A percentile compares a stretch with the other conserved stretches of the same genome.
Conservation (phyloP, 139 green algal genomes). For the Axilococcus clingmanii region DNA sequence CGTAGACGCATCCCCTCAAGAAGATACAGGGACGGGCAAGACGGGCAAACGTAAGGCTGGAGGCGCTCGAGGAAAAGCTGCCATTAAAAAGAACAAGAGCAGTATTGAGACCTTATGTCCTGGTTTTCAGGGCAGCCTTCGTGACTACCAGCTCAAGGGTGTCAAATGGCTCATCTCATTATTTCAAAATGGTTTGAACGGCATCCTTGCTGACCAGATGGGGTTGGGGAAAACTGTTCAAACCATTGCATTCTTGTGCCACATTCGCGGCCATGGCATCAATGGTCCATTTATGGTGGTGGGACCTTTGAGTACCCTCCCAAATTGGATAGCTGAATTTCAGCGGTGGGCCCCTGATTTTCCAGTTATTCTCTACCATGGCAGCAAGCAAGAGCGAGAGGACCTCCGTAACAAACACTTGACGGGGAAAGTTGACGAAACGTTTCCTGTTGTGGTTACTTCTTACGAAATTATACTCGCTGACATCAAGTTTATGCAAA, state of each 20-base stretch:
- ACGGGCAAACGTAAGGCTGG: conserved; percentile 18
- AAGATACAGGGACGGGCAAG: conserved; percentile 1
- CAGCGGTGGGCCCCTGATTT: conserved; percentile 73
- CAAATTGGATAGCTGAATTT: conserved; percentile 94
- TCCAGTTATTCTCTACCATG: conserved; percentile 88
- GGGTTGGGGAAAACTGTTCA: conserved; percentile 95
- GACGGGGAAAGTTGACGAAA: conserved; percentile 7
- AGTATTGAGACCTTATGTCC: conserved; percentile 50
- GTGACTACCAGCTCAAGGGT: conserved; percentile 85
- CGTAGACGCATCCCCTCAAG: conserved; percentile 1
- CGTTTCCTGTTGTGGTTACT: conserved; percentile 86
- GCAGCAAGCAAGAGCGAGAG: conserved; percentile 56
- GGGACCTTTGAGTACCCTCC: conserved; percentile 82
- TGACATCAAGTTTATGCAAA: conserved; percentile 70
- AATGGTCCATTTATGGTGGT: conserved; percentile 78
- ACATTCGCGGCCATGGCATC: conserved; percentile 65
- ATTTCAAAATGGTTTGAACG: conserved; percentile 87
- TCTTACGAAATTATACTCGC: conserved; percentile 91
- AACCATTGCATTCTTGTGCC: conserved; percentile 88
- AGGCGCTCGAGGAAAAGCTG: conserved; percentile 6
- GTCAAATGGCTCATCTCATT: conserved; percentile 85
- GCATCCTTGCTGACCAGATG: conserved; percentile 95
- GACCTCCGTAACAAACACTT: conserved; percentile 37
- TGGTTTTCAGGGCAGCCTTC: conserved; percentile 64
- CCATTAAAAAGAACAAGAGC: conserved; percentile 17